Evolutionary conservation across 2,329 filamentous ascomycete genomes (phyloP), one percentile per base, ranked within the genome.

Genomic region (Nemania serpens): DNA sequence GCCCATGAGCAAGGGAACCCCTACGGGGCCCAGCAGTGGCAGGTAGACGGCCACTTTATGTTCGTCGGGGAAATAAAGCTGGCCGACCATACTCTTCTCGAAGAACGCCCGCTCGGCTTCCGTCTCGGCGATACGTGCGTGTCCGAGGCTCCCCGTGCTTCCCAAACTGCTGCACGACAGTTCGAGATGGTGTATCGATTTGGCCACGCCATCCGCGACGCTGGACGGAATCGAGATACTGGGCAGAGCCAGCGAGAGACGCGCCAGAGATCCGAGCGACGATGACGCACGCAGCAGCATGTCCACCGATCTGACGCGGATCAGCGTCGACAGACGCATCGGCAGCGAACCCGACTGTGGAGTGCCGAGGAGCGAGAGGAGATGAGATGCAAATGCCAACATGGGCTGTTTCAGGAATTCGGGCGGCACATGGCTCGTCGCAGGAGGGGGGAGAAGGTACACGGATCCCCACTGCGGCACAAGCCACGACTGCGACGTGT

Each of bases 31-130:
- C 42, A 99, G 78, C 11, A 99, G 78, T 1, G 95, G 95, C 69
- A 99, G 77, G 74, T 99, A 99, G 0, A 99, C 95, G 0, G 95
- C 95, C 22, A 99, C 86, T 76, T 98, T 99, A 76, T 99, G 95
- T 78, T 99, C 95, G 72, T 99, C 95, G 0, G 95, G 95, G 75
- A 99, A 99, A 76, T 98, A 99, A 2, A 98, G 88, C 78, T 98
- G 95, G 0, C 93, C 95, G 12, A 99, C 95, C 95, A 99, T 99
- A 72, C 91, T 96, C 77, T 96, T 96, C 77, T 99, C 95, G 69
- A 99, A 99, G 76, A 99, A 99, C 0, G 94, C 94, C 62, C 90
- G 88, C 75, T 99, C 95, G 0, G 93, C 94, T 73, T 96, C 92
- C 2, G 86, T 84, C 76, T 97, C 93, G 5, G 95, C 95, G 48